phyloP scores from a whole-genome alignment of 2,329 filamentous ascomycete genomes.

The Pseudogymnoascus pannorum region DNA sequence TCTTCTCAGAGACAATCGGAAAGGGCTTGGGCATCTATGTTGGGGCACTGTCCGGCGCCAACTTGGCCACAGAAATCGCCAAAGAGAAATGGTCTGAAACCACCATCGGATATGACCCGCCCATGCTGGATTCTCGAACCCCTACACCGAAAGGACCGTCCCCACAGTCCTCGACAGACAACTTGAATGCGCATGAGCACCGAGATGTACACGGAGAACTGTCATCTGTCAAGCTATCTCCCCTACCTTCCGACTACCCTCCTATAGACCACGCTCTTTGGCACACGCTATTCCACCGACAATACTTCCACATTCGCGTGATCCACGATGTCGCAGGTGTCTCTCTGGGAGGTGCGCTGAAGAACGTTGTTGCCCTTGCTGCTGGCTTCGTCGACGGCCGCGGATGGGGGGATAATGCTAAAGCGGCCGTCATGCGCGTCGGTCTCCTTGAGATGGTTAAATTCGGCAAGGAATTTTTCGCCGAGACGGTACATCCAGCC shows the following conservation, averaged over 20 bases:
- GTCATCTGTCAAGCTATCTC: conserved; percentile 62
- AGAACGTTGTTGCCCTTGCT: conserved; percentile 92
- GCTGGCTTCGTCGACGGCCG: conserved; percentile 92
- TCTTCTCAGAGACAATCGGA: conserved; percentile 94
- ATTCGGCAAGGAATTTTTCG: conserved; percentile 91
- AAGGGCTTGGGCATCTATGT: conserved; percentile 91
- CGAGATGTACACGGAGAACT: conserved; percentile 61
- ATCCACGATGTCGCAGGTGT: conserved; percentile 95
- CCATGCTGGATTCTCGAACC: conserved; percentile 74
- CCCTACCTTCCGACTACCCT: conserved; percentile 75
- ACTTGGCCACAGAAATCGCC: conserved; percentile 92
- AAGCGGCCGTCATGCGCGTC: conserved; percentile 96
- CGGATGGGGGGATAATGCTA: conserved; percentile 97
- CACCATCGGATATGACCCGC: conserved; percentile 92
- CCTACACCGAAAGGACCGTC: conserved; percentile 52
- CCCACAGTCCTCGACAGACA: conserved; percentile 41
- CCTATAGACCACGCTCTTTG: conserved; percentile 79
- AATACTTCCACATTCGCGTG: conserved; percentile 95
- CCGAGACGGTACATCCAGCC: conserved; percentile 65
- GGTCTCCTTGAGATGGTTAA: conserved; percentile 94
- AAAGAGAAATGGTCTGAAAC: conserved; percentile 96
- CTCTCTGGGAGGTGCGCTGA: conserved; percentile 86
- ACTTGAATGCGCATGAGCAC: conserved; percentile 51
- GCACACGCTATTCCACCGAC: conserved; percentile 82
- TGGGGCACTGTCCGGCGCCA: conserved; percentile 88